Conservation (phyloP, 2,329 filamentous ascomycete genomes). For the Incumbomyces delicatus region DNA sequence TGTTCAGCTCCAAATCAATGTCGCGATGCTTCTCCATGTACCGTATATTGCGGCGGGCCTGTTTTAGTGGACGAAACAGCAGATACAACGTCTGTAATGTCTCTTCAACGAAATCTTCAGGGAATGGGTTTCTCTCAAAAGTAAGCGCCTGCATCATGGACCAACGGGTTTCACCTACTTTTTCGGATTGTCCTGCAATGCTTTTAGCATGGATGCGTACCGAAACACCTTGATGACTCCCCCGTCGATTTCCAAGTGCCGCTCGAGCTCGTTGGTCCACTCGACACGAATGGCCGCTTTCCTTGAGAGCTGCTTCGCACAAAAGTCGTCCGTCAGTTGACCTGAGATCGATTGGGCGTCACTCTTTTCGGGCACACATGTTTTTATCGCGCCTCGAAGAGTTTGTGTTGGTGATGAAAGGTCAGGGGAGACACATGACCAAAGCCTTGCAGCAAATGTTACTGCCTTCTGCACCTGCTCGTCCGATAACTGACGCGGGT, state of each 20-base stretch:
- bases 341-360: not conserved
- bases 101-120: constrained; percentile 2
- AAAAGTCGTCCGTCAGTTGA: not conserved
- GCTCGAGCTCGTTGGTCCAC: constrained; percentile 5
- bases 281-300: constrained; percentile 4
- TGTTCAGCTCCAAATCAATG: not conserved
- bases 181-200: not conserved
- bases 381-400: not conserved
- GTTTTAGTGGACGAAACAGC: constrained; percentile 1
- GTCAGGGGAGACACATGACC: not conserved
- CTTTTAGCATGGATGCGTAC: not conserved
- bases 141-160: not conserved
- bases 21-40: not conserved
- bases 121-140: not conserved
- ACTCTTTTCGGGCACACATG: not conserved
- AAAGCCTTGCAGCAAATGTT: not conserved
- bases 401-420: not conserved
- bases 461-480: not conserved
- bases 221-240: not conserved
- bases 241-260: not conserved
- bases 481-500: not conserved
- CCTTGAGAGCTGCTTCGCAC: constrained; percentile 1
- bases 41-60: not conserved
- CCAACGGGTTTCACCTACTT: not conserved
- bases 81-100: constrained; percentile 2